A percentile compares a stretch with the other conserved stretches of the same genome.
Evolutionary conservation across 78 protist species (phyloP).

Genomic region (Dictyostelium firmibasis): DNA sequence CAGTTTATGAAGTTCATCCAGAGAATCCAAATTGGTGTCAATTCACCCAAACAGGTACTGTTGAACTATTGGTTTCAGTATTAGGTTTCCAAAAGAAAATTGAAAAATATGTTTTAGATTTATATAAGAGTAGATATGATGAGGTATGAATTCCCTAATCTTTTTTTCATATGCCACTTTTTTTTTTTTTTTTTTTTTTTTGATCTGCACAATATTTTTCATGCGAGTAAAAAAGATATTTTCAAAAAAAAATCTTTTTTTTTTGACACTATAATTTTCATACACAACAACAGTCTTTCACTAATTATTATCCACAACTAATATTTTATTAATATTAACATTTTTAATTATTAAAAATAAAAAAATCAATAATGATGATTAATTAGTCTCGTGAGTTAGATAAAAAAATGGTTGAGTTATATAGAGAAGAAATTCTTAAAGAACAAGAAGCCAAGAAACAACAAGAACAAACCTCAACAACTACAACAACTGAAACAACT

Average conservation of each 20-base stretch:
- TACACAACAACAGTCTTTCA: too few species aligned
- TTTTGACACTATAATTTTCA: too few species aligned
- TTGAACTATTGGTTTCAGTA: slow-evolving; percentile 50
- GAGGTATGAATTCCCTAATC: neutral
- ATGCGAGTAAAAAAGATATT: neutral
- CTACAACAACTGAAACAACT: neutral
- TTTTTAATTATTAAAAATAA: too few species aligned
- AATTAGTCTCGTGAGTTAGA: slow-evolving; percentile 25
- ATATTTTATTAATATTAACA: too few species aligned
- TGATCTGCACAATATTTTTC: neutral
- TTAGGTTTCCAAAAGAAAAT: slow-evolving; percentile 75
- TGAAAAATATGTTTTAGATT: slow-evolving; percentile 50
- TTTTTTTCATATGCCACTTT: neutral
- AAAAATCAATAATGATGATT: neutral
- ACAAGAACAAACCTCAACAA: neutral
- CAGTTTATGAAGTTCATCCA: slow-evolving; percentile 54
- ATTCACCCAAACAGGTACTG: slow-evolving; percentile 75
- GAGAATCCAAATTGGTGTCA: slow-evolving; percentile 73
- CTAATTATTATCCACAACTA: too few species aligned
- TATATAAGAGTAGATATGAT: slow-evolving; percentile 49
- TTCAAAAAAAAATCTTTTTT: neutral
- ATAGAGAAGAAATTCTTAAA: neutral
- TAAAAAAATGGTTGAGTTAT: slow-evolving; percentile 28
- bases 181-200: neutral
- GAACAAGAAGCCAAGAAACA: neutral